Evolutionary conservation across 805 yeast species (phyloP), one percentile per base, ranked within the genome.

Genomic region (Dipodascus geniculatus): DNA sequence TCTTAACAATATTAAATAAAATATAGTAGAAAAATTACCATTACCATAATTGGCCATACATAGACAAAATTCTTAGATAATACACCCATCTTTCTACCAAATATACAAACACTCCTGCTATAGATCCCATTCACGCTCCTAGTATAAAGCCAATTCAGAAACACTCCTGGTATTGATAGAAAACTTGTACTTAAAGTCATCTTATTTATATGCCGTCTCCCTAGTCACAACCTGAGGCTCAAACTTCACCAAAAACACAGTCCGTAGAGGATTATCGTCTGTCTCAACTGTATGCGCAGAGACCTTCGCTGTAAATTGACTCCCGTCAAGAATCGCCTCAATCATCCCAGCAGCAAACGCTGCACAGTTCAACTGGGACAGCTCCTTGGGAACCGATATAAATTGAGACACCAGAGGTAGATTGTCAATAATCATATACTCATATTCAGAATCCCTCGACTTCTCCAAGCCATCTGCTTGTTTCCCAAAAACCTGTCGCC

Each of bases 331-430:
- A 1, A 87, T 81, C 0, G 95, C 95, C 65, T 88, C 96, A 44
- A 87, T 75, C 16, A 88, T 76, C 0, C 96, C 96, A 0, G 95
- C 96, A 1, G 83, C 79, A 63, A 85, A 86, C 0, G 96, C 90
- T 16, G 84, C 82, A 63, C 93, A 85, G 63, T 85, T 86, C 61
- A 87, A 74, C 57, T 81, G 82, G 9, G 85, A 82, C 63, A 83
- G 81, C 58, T 88, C 95, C 59, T 78, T 80, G 1, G 96, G 96
- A 2, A 85, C 82, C 28, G 86, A 80, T 9, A 88, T 80, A 63
- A 75, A 88, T 60, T 78, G 79, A n/a, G 86, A 75, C 42, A 87
- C 73, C 49, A 85, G 60, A 3, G 96, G 96, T 14, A 73, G 65
- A 60, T 82, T 79, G 65, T 88, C 96, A 17, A 80, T 81, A 56